These are phyloP conservation scores for Phytopythium mirpurense DNA, from an alignment of 352 stramenopile species.

Conservation along the genomic window DNA sequence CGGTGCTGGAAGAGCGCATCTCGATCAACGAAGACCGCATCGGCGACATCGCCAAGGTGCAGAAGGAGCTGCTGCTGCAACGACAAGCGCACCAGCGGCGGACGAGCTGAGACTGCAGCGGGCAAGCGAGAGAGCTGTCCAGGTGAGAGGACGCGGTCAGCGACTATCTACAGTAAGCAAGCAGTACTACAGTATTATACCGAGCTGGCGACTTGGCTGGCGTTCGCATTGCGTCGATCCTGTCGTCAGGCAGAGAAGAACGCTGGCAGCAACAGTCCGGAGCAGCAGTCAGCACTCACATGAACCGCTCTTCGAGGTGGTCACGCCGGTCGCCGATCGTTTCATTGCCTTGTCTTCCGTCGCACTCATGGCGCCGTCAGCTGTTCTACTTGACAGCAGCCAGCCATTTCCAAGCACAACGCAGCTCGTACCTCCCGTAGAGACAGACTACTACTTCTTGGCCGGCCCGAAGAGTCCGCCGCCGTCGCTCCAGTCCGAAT, in stretches of 20 bases:
- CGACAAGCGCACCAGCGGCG: slow-evolving; percentile 20
- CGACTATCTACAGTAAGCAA: not conserved
- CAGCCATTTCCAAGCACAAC: no score
- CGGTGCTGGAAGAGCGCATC: slow-evolving; percentile 79
- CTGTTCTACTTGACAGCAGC: no score
- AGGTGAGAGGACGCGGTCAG: not conserved
- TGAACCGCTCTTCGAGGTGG: not conserved
- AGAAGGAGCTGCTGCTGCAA: slow-evolving; percentile 49
- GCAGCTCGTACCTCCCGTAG: no score
- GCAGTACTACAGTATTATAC: not conserved
- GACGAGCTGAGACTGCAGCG: not conserved
- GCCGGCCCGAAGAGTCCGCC: slow-evolving; percentile 59
- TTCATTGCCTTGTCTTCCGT: no score
- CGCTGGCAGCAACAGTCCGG: no score
- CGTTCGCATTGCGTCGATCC: not conserved
- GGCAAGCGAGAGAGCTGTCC: not conserved
- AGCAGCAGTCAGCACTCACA: slow-evolving; percentile 1
- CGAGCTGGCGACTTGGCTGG: not conserved
- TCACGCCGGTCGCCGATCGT: no score
- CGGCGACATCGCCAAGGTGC: slow-evolving; percentile 47
- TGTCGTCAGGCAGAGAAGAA: not conserved
- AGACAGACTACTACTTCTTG: slow-evolving; percentile 27
- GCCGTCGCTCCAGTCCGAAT: slow-evolving; percentile 56
- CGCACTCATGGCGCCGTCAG: no score
- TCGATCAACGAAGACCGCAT: slow-evolving; percentile 83